Evolutionary conservation across 140 eudicot genomes (phyloP), one percentile per base, ranked within the genome.

Genomic region (Flaveria floridana): DNA sequence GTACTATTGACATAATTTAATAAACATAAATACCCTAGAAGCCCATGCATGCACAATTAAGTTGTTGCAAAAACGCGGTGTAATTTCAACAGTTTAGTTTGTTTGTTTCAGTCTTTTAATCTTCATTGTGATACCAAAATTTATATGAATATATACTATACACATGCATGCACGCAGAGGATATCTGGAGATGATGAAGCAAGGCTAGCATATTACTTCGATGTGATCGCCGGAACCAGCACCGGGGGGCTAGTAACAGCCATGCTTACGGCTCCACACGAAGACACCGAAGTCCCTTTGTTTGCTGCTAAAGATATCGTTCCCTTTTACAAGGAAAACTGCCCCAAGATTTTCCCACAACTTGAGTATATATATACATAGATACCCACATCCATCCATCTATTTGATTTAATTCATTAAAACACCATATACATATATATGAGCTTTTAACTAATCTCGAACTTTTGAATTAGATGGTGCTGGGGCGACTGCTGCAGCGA

Each of bases 201-300:
- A 70, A 82, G 90, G 19, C 34, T 88, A 9, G 88, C 87, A 3
- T 88, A 88, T 81, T 88, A 88, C 75, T 88, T 88, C 71, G 95
- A 88, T 16, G 85, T 85, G 23, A 58, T 88, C 4, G 84, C 95
- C 6, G 95, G 95, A 81, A 85, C 95, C 6, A 88, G 95, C 34
- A 88, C 95, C 0, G 95, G 95, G 0, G 95, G 95, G 21, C 80
- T 88, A 7, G 64, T 85, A 5, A 59, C 95, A 0, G 59, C 81
- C 58, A 88, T 88, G 95, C 66, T 88, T 44, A 50, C 90, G 11
- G 87, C 90, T 2, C 88, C 95, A 3, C 71, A 82, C 69, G 34
- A 70, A 52, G 70, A 83, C 39, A 81, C 79, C 4, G 72, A 86
- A 4, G 7, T 34, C 7, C 95, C 95, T 16, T 72, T 84, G 11